A percentile compares a stretch with the other conserved stretches of the same genome.
phyloP scores from a whole-genome alignment of 257 asterid genomes.

The Ilex aquifolium region DNA sequence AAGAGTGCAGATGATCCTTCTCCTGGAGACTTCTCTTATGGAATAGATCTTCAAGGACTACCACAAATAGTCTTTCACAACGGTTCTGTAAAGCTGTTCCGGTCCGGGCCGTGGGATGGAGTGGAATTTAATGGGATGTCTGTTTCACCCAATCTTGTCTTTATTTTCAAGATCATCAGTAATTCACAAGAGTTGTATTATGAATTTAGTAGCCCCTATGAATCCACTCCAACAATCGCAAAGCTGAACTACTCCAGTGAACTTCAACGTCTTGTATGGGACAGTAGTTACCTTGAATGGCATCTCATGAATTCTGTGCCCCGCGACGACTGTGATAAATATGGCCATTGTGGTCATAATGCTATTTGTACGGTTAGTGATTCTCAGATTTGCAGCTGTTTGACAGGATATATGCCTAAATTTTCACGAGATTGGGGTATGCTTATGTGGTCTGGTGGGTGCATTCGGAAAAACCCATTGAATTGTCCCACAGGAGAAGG shows the following conservation, averaged over 20 bases:
- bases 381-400: constrained; percentile 24
- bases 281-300: too few relatives aligned
- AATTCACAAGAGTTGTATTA: constrained; percentile 12
- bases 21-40: constrained; percentile 18
- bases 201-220: neutral
- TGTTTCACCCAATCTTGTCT: neutral
- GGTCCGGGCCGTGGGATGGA: constrained; percentile 31
- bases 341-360: constrained; percentile 21
- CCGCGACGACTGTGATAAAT: constrained; percentile 24
- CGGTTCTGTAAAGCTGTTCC: constrained; percentile 12
- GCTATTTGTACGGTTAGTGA: constrained; percentile 22
- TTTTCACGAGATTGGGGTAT: constrained; percentile 25
- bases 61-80: constrained; percentile 25
- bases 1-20: constrained; percentile 29
- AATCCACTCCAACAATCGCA: constrained; percentile 1
- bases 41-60: constrained; percentile 17
- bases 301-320: too few relatives aligned
- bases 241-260: constrained; percentile 16
- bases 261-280: constrained; percentile 1
- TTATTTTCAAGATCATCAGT: constrained; percentile 16
- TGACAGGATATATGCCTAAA: constrained; percentile 28
- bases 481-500: constrained; percentile 21
- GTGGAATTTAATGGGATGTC: neutral
- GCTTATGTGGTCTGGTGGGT: constrained; percentile 31
- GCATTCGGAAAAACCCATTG: constrained; percentile 17